These are phyloP conservation scores for Rhynchospora tenuis DNA, from an alignment of 176 grass and related monocot genomes.

Conservation along the genomic window DNA sequence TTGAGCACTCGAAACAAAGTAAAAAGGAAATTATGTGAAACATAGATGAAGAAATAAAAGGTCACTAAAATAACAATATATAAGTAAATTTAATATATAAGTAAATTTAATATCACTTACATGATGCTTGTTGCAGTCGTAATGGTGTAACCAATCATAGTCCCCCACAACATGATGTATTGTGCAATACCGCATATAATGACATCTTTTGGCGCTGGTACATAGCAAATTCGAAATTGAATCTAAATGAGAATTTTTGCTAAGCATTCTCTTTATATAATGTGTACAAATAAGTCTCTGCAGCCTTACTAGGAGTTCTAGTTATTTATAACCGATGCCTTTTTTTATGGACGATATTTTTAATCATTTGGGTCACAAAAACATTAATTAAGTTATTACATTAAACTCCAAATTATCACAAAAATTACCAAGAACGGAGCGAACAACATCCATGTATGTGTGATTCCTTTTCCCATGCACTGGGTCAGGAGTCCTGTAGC, in stretches of 20 bases:
- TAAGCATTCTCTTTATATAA: neutral
- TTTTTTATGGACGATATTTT: neutral
- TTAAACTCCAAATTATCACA: neutral
- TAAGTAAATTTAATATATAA: neutral
- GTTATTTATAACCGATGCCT: neutral
- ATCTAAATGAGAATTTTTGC: neutral
- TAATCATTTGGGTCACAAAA: neutral
- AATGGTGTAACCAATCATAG: constrained; percentile 88
- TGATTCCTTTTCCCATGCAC: constrained; percentile 82
- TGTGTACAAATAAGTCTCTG: neutral
- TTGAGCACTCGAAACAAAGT: neutral
- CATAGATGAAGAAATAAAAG: neutral
- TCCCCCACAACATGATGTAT: constrained; percentile 67
- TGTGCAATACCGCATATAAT: constrained; percentile 58
- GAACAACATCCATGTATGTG: constrained; percentile 94
- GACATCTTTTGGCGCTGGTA: constrained; percentile 52
- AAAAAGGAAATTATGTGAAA: neutral
- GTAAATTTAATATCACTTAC: constrained; percentile 26
- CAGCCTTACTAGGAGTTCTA: constrained; percentile 37
- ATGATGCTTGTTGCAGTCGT: constrained; percentile 87
- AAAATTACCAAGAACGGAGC: constrained; percentile 64
- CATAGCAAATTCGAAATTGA: neutral
- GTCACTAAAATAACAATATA: neutral
- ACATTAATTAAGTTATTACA: neutral
- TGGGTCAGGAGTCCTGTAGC: constrained; percentile 80